A percentile compares a stretch with the other conserved stretches of the same genome.
These are phyloP conservation scores for Hypoxylon rickii DNA, from an alignment of 495 filamentous ascomycete genomes.

Conservation along the genomic window DNA sequence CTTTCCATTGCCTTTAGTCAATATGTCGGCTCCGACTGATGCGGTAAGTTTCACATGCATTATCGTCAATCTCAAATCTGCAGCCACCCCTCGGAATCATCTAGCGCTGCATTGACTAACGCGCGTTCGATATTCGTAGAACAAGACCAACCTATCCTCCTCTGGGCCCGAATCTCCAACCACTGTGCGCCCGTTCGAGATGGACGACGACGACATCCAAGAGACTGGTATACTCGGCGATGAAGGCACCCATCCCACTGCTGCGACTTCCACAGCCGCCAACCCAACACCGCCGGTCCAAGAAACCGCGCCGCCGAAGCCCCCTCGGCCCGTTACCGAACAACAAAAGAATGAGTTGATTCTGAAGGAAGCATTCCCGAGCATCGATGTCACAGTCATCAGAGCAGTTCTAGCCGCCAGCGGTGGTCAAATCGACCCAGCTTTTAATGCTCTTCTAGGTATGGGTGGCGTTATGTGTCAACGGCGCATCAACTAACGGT, in stretches of 20 bases:
- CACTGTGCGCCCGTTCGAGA: slow-evolving; percentile 79
- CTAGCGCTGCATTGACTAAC: slow-evolving; percentile 2
- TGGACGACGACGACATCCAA: slow-evolving; percentile 81
- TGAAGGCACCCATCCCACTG: slow-evolving; percentile 43
- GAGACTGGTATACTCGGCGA: slow-evolving; percentile 58
- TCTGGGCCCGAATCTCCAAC: slow-evolving; percentile 75
- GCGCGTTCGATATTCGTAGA: slow-evolving; percentile 13
- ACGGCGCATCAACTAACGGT: slow-evolving; percentile 21
- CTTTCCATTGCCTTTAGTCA: slow-evolving; percentile 6
- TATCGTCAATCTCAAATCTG: slow-evolving; percentile 15
- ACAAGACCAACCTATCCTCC: slow-evolving; percentile 43
- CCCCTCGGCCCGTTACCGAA: slow-evolving; percentile 81
- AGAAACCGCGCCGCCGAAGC: slow-evolving; percentile 75
- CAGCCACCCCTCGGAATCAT: neutral
- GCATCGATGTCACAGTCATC: slow-evolving; percentile 78
- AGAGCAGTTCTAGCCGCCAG: slow-evolving; percentile 88
- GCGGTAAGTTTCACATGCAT: slow-evolving; percentile 40
- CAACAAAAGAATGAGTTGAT: slow-evolving; percentile 84
- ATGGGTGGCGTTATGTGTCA: slow-evolving; percentile 28
- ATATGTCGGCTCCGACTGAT: slow-evolving; percentile 49
- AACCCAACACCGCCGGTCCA: slow-evolving; percentile 43
- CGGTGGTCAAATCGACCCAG: slow-evolving; percentile 85
- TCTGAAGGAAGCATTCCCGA: slow-evolving; percentile 91
- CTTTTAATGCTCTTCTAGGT: slow-evolving; percentile 94
- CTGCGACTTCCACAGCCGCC: slow-evolving; percentile 43